Evolutionary conservation across 192 early-diverging fungal species (phyloP), one percentile per base, ranked within the genome.

Genomic region (Backusella psychrophila): DNA sequence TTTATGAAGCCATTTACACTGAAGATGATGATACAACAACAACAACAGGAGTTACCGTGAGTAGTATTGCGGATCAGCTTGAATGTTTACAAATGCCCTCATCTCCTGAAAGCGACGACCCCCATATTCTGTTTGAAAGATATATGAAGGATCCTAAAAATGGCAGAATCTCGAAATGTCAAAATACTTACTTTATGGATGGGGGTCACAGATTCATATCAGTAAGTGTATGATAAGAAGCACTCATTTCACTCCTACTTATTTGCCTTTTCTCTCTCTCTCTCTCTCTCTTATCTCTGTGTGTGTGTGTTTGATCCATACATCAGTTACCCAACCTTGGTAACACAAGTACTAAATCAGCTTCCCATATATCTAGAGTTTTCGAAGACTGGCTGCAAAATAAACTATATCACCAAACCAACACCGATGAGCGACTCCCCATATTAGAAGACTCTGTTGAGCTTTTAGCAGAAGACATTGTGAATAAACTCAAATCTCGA

Each of bases 351-450:
- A 78, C 73, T 23, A 81, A 75, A 39, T 42, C 81, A 9, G 77
- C 81, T 1, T 76, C 81, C 14, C 77, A 78, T 70, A 75, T 82
- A 33, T 78, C 81, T 1, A 68, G 81, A 12, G 59, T 72, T 14
- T 82, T 82, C 73, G 81, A 82, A 52, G 74, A 82, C 21, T 82
- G 81, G 81, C 66, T 82, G n/a, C 76, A 82, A 69, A 69, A 79
- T 5, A 82, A 82, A 26, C 42, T 82, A 23, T 78, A 75, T 34
- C 42, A 76, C 17, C 66, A 74, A 9, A 41, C 36, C 21, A 31
- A 70, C 53, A 36, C 44, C 26, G 72, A 49, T n/a, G 83, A 84
- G 12, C 34, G 41, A 12, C 59, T 84, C 19, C 83, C 83, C 4
- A 84, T 84, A 3, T 39, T 84, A 8, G 80, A 84, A 59, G 83